A percentile compares a stretch with the other conserved stretches of the same genome.
These are phyloP conservation scores for Rosa chinensis DNA, from an alignment of 306 rosid species.

Conservation along the genomic window DNA sequence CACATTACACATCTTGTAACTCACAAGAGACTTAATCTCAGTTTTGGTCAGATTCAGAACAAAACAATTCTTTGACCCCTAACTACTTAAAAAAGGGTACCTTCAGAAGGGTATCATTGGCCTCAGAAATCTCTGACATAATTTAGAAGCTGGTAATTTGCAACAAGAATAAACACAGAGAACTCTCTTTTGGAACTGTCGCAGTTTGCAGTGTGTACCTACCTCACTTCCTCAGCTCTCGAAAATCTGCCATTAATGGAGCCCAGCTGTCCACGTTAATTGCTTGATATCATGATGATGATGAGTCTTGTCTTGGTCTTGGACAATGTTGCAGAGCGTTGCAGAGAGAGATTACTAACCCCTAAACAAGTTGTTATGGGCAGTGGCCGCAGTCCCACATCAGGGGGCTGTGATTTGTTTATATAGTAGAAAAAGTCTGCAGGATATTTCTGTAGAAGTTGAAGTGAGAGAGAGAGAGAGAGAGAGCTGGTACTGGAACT, in stretches of 20 bases:
- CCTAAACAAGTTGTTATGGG: conserved; percentile 14
- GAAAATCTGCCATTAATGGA: conserved; percentile 38
- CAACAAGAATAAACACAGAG: conserved; percentile 21
- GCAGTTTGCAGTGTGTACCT: conserved; percentile 60
- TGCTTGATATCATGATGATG: conserved; percentile 4
- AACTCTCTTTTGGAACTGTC: conserved; percentile 37
- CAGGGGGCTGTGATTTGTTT: conserved; percentile 10
- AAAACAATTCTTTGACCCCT: background rate
- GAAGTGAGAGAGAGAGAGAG: background rate
- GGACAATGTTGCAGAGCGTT: conserved; percentile 23
- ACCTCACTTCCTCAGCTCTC: conserved; percentile 59
- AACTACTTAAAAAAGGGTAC: background rate
- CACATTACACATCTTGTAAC: conserved; percentile 35
- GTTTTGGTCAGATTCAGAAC: conserved; percentile 10
- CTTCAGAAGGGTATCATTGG: background rate
- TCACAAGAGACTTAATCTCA: conserved; percentile 34
- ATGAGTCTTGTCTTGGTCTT: conserved; percentile 15
- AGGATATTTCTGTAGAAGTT: background rate
- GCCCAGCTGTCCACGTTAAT: conserved; percentile 27
- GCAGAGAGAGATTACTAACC: background rate
- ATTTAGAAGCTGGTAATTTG: conserved; percentile 7
- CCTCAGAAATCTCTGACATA: background rate
- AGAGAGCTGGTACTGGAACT: background rate
- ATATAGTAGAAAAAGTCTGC: background rate
- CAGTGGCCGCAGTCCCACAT: background rate